Conservation (phyloP, 148 eudicot genomes). For the Pharnaceum exiguum region DNA sequence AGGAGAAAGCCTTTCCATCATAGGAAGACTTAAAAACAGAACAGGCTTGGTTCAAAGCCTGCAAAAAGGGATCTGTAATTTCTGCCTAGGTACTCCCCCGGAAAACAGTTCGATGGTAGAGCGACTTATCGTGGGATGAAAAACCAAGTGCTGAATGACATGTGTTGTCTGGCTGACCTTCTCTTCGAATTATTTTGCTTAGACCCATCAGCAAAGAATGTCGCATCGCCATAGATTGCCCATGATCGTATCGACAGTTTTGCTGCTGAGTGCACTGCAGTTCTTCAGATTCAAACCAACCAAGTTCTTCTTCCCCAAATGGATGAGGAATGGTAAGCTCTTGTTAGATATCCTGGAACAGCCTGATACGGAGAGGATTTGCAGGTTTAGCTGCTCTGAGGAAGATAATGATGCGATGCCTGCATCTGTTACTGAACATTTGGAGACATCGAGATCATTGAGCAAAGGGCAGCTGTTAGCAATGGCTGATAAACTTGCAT, state of each 20-base stretch:
- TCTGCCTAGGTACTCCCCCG: constrained; percentile 30
- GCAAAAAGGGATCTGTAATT: constrained; percentile 38
- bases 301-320: constrained; percentile 52
- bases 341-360: constrained; percentile 62
- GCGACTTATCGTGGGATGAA: constrained; percentile 19
- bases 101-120: constrained; percentile 39
- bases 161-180: not conserved
- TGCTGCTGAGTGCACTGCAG: constrained; percentile 67
- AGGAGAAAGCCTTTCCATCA: constrained; percentile 2
- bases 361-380: constrained; percentile 68
- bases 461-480: constrained; percentile 47
- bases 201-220: constrained; percentile 41
- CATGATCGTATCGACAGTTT: constrained; percentile 37
- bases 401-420: constrained; percentile 52
- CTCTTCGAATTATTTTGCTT: not conserved
- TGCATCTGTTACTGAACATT: constrained; percentile 58
- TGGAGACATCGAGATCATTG: constrained; percentile 67
- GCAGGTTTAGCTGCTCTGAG: constrained; percentile 43
- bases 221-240: constrained; percentile 76
- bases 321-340: constrained; percentile 47
- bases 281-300: constrained; percentile 70
- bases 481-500: constrained; percentile 46
- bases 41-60: constrained; percentile 48
- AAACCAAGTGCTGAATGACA: constrained; percentile 16
- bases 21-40: constrained; percentile 21